These are phyloP conservation scores for Yamadazyma mexicana DNA, from an alignment of 1,139 yeast genomes.

Conservation along the genomic window DNA sequence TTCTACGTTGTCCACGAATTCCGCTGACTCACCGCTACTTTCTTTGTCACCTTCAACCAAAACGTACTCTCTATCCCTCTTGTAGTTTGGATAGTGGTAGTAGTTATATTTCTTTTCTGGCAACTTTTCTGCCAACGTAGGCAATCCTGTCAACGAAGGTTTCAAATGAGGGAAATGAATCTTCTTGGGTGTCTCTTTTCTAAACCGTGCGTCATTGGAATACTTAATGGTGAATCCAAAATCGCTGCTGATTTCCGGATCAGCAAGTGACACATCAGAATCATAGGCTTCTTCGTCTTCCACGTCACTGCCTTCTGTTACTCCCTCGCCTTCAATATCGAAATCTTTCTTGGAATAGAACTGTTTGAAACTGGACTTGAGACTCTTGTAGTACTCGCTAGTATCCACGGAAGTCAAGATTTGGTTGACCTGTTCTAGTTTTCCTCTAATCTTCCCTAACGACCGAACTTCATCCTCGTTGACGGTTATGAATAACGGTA, in stretches of 20 bases:
- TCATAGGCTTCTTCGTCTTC: conserved; percentile 43
- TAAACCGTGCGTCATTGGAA: conserved; percentile 18
- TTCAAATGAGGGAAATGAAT: conserved; percentile 32
- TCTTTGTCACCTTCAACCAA: conserved; percentile 12
- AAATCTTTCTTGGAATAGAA: conserved; percentile 36
- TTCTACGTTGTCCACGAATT: conserved; percentile 4
- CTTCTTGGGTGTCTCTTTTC: conserved; percentile 6
- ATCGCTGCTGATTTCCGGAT: conserved; percentile 50
- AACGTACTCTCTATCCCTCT: conserved; percentile 23
- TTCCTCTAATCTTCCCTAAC: conserved; percentile 55
- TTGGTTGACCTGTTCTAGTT: conserved; percentile 45
- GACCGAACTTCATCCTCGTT: conserved; percentile 46
- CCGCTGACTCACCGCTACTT: neutral
- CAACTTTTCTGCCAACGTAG: conserved; percentile 27
- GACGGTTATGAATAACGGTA: conserved; percentile 72
- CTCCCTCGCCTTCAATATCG: conserved; percentile 14
- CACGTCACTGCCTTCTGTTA: conserved; percentile 17
- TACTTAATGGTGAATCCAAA: conserved; percentile 51
- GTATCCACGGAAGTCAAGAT: conserved; percentile 27
- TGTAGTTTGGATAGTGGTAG: conserved; percentile 23
- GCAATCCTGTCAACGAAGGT: conserved; percentile 30
- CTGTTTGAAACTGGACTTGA: conserved; percentile 20
- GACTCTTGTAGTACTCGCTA: conserved; percentile 22
- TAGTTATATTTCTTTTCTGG: conserved; percentile 30
- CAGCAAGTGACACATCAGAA: conserved; percentile 52